Conservation (phyloP, 129 eudicot genomes). For the Kitagawia praeruptora region DNA sequence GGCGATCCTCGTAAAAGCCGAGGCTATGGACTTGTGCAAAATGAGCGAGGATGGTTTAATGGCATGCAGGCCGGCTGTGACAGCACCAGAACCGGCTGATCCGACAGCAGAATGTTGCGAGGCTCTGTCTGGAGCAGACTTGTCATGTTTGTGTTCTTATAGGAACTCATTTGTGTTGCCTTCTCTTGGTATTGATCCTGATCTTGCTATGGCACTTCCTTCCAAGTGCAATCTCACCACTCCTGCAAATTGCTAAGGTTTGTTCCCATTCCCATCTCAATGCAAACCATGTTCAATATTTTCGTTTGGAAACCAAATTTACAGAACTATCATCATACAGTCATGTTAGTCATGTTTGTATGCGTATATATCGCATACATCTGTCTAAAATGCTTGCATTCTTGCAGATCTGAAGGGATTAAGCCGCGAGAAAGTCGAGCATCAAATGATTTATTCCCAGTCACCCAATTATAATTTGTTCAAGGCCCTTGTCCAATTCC, state of each 20-base stretch:
- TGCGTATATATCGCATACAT: neutral
- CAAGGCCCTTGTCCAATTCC: neutral
- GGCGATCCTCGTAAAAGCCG: conserved; percentile 17
- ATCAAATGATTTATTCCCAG: neutral
- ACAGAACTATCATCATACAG: no score
- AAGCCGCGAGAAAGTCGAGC: neutral
- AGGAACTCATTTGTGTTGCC: conserved; percentile 58
- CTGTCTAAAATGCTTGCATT: neutral
- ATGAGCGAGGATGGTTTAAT: conserved; percentile 47
- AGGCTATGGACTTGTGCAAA: conserved; percentile 35
- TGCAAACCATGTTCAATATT: neutral
- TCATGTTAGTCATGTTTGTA: no score
- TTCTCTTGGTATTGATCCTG: conserved; percentile 69
- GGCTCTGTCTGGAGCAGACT: conserved; percentile 44
- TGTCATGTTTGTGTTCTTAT: conserved; percentile 56
- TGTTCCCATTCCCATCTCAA: neutral
- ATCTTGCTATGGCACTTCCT: conserved; percentile 53
- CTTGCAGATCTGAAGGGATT: neutral
- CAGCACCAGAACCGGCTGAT: conserved; percentile 41
- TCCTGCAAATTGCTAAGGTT: conserved; percentile 30
- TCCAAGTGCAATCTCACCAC: conserved; percentile 62
- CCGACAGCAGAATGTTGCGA: conserved; percentile 50
- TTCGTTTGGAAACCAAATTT: neutral
- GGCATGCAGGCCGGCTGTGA: conserved; percentile 57
- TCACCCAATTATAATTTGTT: neutral